Evolutionary conservation across 352 stramenopile genomes (phyloP), one percentile per base, ranked within the genome.

Genomic region (Phytophthora agathidicida): DNA sequence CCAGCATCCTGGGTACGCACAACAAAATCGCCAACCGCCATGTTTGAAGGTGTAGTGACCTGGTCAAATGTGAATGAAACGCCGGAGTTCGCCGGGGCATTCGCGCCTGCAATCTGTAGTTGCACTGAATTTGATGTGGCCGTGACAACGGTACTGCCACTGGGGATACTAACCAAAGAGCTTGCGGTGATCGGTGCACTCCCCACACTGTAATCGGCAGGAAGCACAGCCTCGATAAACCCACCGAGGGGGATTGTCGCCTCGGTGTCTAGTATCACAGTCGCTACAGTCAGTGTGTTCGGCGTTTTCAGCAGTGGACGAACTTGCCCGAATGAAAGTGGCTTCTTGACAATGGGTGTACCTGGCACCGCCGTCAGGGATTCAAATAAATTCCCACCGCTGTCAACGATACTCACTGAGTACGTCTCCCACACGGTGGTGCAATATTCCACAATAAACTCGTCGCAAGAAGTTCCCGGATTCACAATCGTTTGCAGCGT

Each of bases 261-360:
- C 49, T 69, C 33, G 0, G 75, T 78, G 14, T 75, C 72, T 9
- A 91, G 52, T 7, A 56, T 59, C 17, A 92, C 43, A 6, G 63
- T 79, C 16, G 60, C 72, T 2, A 60, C 50, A 10, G 80, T 89
- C 0, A 58, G n/a, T 5, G 55, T 81, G 8, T 71, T 53, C 3
- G 73, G 75, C 2, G 52, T 28, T 41, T 76, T 83, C 14, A 73
- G 22, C 7, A 75, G 33, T 0, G 77, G 78, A 6, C 77, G 75
- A 13, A 91, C 73, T 28, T 75, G 75, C 0, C 62, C 82, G 46
- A 75, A 88, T 0, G 35, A 13, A 5, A 91, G 60, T 13, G 67
- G 68, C 41, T 84, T 87, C 60, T 89, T 89, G n/a, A 89, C 62
- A 50, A 92, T 86, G 20, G 69, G 72, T 2, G 75, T 84, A 3